phyloP scores from a whole-genome alignment of 177 flowering plant species.

The Vitis hybrid region DNA sequence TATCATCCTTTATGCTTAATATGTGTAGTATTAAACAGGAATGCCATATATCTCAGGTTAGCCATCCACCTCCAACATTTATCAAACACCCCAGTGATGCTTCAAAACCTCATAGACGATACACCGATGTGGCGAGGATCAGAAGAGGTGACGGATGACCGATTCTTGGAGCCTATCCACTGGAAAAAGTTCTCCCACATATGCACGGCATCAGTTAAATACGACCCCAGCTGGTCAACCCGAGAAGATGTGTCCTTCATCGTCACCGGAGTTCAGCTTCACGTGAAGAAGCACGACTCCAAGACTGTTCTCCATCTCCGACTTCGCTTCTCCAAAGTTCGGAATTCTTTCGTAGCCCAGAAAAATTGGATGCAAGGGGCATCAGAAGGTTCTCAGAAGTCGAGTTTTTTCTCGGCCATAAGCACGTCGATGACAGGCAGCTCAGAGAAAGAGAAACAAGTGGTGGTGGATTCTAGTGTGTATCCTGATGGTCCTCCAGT shows the following conservation, averaged over 20 bases:
- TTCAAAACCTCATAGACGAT: slow-evolving; percentile 38
- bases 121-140: slow-evolving; percentile 50
- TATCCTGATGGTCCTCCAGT: slow-evolving; percentile 76
- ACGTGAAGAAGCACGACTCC: slow-evolving; percentile 48
- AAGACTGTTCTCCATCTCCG: slow-evolving; percentile 71
- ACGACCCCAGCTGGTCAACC: slow-evolving; percentile 32
- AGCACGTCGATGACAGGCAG: slow-evolving; percentile 39
- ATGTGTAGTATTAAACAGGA: no score
- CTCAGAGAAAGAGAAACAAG: slow-evolving; percentile 31
- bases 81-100: slow-evolving; percentile 40
- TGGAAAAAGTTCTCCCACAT: slow-evolving; percentile 66
- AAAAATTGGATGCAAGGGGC: slow-evolving; percentile 55
- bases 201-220: slow-evolving; percentile 59
- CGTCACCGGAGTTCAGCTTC: slow-evolving; percentile 83
- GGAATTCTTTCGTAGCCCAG: slow-evolving; percentile 22
- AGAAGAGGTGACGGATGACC: slow-evolving; percentile 30
- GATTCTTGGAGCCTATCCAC: slow-evolving; percentile 56
- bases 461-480: slow-evolving; percentile 65
- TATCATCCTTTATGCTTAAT: not conserved
- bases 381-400: slow-evolving; percentile 39
- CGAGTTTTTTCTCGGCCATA: slow-evolving; percentile 50
- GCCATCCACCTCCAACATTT: slow-evolving; percentile 82
- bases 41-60: slow-evolving; percentile 39
- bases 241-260: slow-evolving; percentile 38
- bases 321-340: slow-evolving; percentile 53